Evolutionary conservation across 2,329 filamentous ascomycete species (phyloP), one percentile per base, ranked within the genome.

Genomic region (Fonsecaea pugnacius): DNA sequence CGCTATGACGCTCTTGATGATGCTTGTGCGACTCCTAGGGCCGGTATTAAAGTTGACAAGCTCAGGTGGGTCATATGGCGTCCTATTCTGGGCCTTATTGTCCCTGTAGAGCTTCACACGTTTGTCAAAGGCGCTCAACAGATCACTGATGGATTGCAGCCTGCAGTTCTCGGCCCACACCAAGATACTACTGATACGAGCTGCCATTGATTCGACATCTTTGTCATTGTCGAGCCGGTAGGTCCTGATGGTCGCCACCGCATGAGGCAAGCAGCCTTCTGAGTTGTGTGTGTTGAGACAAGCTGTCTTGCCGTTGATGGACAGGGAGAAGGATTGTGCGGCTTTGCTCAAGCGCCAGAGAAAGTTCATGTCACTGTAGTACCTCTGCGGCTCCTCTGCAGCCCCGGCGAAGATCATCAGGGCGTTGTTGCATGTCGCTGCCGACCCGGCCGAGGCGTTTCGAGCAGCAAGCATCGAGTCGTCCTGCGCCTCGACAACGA

Each of bases 381-480:
- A 7, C 21, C 52, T 62, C 24, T 53, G 16, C 4, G 65, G 60
- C 27, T 69, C 48, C 21, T 65, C 33, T 3, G 63, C 62, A 4
- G 67, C 69, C 5, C 51, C 67, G 3, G 67, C 67, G 21, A 71
- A 67, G 32, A 67, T 62, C 62, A 66, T 69, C 14, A 70, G 48
- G n/a, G 67, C 70, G 51, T 68, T 69, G 57, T 69, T 70, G 63
- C 69, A 71, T 12, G 65, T 68, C 30, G 69, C 64, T 9, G 69
- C 65, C 2, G 67, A 65, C 21, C 64, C 65, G 12, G 66, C 63
- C 52, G 53, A 60, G 9, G 67, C 66, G 59, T 69, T 67, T 12
- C 66, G 54, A 38, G 67, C 66, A 12, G 69, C 66, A 4, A 63
- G 24, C 66, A 69, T 67, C 5, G 68, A 68, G 2, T 66, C 52